Percentiles rank a stretch among this genome's conserved stretches.
phyloP scores from a whole-genome alignment of 208 protist genomes.

The Leishmania mexicana region DNA sequence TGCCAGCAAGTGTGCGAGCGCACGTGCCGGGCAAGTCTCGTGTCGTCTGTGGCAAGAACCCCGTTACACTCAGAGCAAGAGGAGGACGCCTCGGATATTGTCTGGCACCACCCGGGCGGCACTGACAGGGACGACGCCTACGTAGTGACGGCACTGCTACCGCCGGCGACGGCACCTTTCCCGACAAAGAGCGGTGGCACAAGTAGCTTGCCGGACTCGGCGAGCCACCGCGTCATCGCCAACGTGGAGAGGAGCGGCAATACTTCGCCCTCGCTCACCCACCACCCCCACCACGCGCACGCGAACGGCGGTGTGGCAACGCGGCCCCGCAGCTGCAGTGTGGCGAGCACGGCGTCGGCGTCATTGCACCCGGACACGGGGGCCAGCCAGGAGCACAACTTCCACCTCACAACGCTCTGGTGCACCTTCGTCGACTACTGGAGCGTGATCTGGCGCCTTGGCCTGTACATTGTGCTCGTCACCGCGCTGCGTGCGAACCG shows the following conservation, averaged over 20 bases:
- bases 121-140: neutral
- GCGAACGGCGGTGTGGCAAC: neutral
- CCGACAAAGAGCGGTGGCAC: neutral
- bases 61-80: conserved; percentile 17
- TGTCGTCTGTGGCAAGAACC: conserved; percentile 1
- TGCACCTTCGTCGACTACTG: conserved; percentile 58
- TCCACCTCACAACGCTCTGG: conserved; percentile 38
- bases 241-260: conserved; percentile 17
- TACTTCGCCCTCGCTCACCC: neutral
- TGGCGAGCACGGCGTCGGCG: neutral
- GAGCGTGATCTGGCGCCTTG: conserved; percentile 74
- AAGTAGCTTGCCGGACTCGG: neutral
- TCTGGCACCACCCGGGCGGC: neutral
- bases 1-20: conserved; percentile 27
- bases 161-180: neutral
- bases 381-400: conserved; percentile 27
- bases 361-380: conserved; percentile 27
- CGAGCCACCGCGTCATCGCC: conserved; percentile 8
- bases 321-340: conserved; percentile 3
- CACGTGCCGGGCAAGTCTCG: conserved; percentile 21
- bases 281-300: neutral
- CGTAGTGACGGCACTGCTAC: conserved; percentile 11
- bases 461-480: conserved; percentile 73
- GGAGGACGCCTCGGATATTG: neutral
- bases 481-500: conserved; percentile 71